Conservation (phyloP, 2,329 filamentous ascomycete genomes). For the Fusarium goolgardi region DNA sequence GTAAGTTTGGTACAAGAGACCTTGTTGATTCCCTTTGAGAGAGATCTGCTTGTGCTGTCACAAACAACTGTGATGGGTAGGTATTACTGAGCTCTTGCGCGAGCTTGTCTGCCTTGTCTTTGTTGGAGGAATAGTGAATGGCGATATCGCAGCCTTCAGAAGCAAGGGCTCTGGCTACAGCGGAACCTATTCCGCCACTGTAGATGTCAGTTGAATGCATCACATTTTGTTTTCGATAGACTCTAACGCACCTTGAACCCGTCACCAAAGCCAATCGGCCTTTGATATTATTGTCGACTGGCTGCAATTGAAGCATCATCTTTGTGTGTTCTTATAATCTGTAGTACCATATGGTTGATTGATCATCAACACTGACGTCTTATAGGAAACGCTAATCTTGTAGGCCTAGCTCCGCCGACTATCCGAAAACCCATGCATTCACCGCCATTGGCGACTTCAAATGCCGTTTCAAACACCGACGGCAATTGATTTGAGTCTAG, state of each 20-base stretch:
- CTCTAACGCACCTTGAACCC: slow-evolving; percentile 25
- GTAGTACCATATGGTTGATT: neutral
- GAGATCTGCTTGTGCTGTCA: slow-evolving; percentile 17
- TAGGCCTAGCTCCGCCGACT: slow-evolving; percentile 9
- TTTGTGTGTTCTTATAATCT: neutral
- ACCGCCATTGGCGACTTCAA: slow-evolving; percentile 6
- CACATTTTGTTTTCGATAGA: neutral
- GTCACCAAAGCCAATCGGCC: slow-evolving; percentile 40
- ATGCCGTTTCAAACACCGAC: slow-evolving; percentile 19
- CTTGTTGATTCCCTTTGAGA: slow-evolving; percentile 27
- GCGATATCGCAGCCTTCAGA: slow-evolving; percentile 53
- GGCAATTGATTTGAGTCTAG: slow-evolving; percentile 17
- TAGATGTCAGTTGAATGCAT: slow-evolving; percentile 3
- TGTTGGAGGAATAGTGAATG: slow-evolving; percentile 51
- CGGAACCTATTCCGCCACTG: slow-evolving; percentile 53
- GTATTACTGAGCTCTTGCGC: slow-evolving; percentile 36
- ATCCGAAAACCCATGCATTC: slow-evolving; percentile 2
- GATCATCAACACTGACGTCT: neutral
- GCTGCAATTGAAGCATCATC: slow-evolving; percentile 22
- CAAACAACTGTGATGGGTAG: slow-evolving; percentile 7
- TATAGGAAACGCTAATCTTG: slow-evolving; percentile 6
- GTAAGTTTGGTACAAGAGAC: neutral
- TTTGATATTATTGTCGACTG: slow-evolving; percentile 26
- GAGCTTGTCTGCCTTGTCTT: slow-evolving; percentile 49
- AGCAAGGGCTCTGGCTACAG: slow-evolving; percentile 49